Conservation (phyloP, 2,329 filamentous ascomycete genomes). For the Sclerotinia minor region DNA sequence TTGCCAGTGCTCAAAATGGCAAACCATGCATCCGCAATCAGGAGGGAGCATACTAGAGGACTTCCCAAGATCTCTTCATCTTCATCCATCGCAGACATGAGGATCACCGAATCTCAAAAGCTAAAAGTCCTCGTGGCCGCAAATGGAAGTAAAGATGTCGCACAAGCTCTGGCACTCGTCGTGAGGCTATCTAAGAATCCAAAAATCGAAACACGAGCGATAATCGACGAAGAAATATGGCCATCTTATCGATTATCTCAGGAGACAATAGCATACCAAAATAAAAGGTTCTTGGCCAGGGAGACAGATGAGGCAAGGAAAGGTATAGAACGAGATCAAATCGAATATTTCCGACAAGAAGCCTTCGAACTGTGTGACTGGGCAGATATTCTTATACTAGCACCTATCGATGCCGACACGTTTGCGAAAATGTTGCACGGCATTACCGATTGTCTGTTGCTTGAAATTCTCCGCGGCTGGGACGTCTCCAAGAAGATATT, state of each 20-base stretch:
- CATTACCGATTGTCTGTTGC: constrained; percentile 74
- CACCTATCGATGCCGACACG: constrained; percentile 80
- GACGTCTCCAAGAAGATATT: constrained; percentile 82
- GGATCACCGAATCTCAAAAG: constrained; percentile 53
- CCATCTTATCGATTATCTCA: constrained; percentile 56
- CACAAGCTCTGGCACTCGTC: constrained; percentile 65
- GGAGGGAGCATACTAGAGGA: constrained; percentile 26
- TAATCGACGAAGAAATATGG: constrained; percentile 63
- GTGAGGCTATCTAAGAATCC: constrained; percentile 66
- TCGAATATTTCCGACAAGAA: constrained; percentile 55
- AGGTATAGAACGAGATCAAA: constrained; percentile 35
- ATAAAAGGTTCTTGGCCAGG: constrained; percentile 46
- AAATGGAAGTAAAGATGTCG: constrained; percentile 64
- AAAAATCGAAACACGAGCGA: constrained; percentile 60
- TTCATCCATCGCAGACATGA: constrained; percentile 39
- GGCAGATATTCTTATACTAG: constrained; percentile 83
- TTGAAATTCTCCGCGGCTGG: constrained; percentile 83
- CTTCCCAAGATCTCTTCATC: constrained; percentile 34
- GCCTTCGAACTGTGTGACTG: constrained; percentile 74
- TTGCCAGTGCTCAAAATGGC: constrained; percentile 28
- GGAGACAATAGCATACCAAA: constrained; percentile 61
- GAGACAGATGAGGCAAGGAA: constrained; percentile 35
- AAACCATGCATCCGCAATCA: constrained; percentile 27
- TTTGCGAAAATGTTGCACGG: constrained; percentile 87
- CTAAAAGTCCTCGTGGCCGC: constrained; percentile 64